phyloP scores from a whole-genome alignment of 495 filamentous ascomycete genomes.

The Aspergillus baeticus region DNA sequence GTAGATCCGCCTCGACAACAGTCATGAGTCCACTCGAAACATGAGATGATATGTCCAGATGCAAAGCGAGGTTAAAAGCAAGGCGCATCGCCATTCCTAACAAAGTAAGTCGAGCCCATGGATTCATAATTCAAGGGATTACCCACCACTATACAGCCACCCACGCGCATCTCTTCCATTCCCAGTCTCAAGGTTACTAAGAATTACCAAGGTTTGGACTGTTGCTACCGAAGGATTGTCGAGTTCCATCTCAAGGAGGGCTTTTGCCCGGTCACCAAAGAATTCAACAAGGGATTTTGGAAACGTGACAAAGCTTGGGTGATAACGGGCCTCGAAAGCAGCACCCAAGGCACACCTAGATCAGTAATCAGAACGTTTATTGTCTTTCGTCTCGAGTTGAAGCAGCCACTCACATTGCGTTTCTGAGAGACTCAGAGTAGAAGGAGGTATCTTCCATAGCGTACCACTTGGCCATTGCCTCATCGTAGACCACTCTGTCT shows the following conservation, averaged over 20 bases:
- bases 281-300: slow-evolving; percentile 21
- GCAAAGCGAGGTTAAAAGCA: neutral
- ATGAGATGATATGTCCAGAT: neutral
- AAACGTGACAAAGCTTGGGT: slow-evolving; percentile 8
- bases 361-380: neutral
- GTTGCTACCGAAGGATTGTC: slow-evolving; percentile 26
- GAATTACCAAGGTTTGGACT: slow-evolving; percentile 26
- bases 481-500: slow-evolving; percentile 21
- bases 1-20: neutral
- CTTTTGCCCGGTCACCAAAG: slow-evolving; percentile 23
- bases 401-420: slow-evolving; percentile 23
- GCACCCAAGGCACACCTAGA: slow-evolving; percentile 24
- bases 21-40: neutral
- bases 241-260: slow-evolving; percentile 26
- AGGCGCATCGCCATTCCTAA: neutral
- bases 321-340: slow-evolving; percentile 12
- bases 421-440: slow-evolving; percentile 28
- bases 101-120: neutral
- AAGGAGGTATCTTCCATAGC: slow-evolving; percentile 7
- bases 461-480: slow-evolving; percentile 6
- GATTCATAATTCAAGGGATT: neutral
- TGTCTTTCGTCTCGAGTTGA: neutral
- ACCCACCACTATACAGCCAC: slow-evolving; percentile 27
- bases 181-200: slow-evolving; percentile 20
- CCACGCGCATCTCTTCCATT: slow-evolving; percentile 24